These are phyloP conservation scores for Entelexis sorbosivorans DNA, from an alignment of 1,139 yeast species.

Conservation along the genomic window DNA sequence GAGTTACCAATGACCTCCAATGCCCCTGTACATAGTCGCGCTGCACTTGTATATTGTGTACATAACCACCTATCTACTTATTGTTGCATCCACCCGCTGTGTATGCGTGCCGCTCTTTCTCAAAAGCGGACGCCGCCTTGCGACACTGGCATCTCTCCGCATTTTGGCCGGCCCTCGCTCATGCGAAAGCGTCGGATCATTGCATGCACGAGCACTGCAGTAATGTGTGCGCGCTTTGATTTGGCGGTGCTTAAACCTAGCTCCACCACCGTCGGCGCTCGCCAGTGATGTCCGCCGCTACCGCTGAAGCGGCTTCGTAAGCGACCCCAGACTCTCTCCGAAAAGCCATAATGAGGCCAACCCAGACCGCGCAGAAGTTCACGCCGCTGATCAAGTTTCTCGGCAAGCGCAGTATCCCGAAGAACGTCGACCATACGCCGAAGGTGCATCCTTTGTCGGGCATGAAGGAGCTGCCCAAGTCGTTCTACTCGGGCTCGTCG, in stretches of 20 bases:
- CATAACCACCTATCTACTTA: neutral
- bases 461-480: conserved; percentile 37
- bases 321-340: conserved; percentile 1
- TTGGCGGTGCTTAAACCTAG: no score
- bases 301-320: conserved; percentile 1
- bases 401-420: conserved; percentile 31
- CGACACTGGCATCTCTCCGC: no score
- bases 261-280: no score
- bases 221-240: no score
- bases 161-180: no score
- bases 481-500: conserved; percentile 28
- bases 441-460: conserved; percentile 40
- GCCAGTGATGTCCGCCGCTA: no score
- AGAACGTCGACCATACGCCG: conserved; percentile 32
- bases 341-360: conserved; percentile 11
- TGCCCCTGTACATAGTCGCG: neutral
- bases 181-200: no score
- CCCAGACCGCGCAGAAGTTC: conserved; percentile 10
- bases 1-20: conserved; percentile 17
- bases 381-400: conserved; percentile 32
- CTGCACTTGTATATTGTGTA: neutral
- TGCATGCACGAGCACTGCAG: no score
- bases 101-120: no score
- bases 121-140: no score
- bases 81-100: neutral